Evolutionary conservation across 306 rosid genomes (phyloP).

Genomic region (Cotoneaster glaucophyllus): DNA sequence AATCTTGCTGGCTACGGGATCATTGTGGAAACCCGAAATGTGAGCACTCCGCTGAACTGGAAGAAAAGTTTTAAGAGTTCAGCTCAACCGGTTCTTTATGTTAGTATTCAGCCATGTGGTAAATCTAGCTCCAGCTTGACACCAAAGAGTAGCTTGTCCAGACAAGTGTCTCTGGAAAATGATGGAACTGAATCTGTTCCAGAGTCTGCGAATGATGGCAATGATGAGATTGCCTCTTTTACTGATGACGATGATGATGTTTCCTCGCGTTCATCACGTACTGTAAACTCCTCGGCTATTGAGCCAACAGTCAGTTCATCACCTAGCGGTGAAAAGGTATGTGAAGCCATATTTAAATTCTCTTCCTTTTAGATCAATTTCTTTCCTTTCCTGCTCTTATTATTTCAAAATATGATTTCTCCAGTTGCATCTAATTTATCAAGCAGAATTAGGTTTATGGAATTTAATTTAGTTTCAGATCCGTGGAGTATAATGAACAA

Average conservation of each 20-base stretch:
- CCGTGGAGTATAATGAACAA: neutral
- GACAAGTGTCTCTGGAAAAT: conserved; percentile 38
- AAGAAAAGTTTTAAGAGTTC: conserved; percentile 56
- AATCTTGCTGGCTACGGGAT: conserved; percentile 69
- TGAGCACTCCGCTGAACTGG: conserved; percentile 40
- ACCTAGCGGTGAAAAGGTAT: conserved; percentile 34
- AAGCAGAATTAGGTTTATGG: neutral
- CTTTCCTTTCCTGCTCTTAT: neutral
- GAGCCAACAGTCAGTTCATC: conserved; percentile 41
- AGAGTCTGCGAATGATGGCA: conserved; percentile 30
- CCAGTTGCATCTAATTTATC: neutral
- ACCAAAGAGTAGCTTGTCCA: conserved; percentile 45
- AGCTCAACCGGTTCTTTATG: conserved; percentile 45
- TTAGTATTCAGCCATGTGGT: conserved; percentile 57
- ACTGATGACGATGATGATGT: conserved; percentile 57
- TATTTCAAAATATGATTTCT: neutral
- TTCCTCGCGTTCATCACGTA: conserved; percentile 34
- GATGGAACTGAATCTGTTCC: conserved; percentile 48
- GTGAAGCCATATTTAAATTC: neutral
- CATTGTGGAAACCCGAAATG: conserved; percentile 34
- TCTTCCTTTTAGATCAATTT: neutral
- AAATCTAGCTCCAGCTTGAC: conserved; percentile 48
- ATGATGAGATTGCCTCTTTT: conserved; percentile 60
- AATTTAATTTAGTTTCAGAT: neutral
- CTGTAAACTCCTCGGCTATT: conserved; percentile 32